A percentile compares a stretch with the other conserved stretches of the same genome.
Conservation (phyloP, 2,329 filamentous ascomycete species). For the Calonectria hawksworthii region DNA sequence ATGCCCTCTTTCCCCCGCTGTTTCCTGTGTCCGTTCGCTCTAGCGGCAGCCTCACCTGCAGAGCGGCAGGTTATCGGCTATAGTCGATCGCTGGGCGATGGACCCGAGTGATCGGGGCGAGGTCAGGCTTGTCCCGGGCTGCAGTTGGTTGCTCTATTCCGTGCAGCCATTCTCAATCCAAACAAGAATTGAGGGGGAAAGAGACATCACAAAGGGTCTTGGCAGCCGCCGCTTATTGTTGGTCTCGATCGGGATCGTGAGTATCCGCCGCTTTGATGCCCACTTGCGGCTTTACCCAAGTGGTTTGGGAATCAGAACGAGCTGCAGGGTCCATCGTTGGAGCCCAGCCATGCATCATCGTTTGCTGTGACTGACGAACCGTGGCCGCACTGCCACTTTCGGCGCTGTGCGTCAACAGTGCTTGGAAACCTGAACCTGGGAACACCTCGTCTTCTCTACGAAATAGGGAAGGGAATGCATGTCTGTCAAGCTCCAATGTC, state of each 20-base stretch:
- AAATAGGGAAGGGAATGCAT: conserved; percentile 7
- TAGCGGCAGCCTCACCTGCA: conserved; percentile 8
- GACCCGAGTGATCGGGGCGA: conserved; percentile 1
- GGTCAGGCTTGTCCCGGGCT: not conserved
- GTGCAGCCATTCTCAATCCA: not conserved
- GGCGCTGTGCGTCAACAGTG: conserved; percentile 13
- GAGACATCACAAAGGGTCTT: not conserved
- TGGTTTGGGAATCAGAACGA: conserved; percentile 20
- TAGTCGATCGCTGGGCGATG: not conserved
- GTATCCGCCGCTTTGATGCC: conserved; percentile 9
- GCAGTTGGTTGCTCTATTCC: not conserved
- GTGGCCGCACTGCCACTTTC: conserved; percentile 23
- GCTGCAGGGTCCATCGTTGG: conserved; percentile 29
- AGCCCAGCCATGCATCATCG: conserved; percentile 5
- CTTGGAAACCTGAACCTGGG: conserved; percentile 15
- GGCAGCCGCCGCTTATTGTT: not conserved
- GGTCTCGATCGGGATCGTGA: conserved; percentile 22
- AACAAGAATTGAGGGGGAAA: not conserved
- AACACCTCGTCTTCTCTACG: not conserved
- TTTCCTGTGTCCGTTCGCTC: not conserved
- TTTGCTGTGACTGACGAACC: conserved; percentile 25
- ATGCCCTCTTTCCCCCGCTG: not conserved
- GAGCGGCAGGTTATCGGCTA: not conserved
- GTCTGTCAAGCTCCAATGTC: conserved; percentile 7
- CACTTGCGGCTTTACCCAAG: not conserved